Evolutionary conservation across 768 basidiomycete species (phyloP), one percentile per base, ranked within the genome.

Genomic region (Trametes cingulata): DNA sequence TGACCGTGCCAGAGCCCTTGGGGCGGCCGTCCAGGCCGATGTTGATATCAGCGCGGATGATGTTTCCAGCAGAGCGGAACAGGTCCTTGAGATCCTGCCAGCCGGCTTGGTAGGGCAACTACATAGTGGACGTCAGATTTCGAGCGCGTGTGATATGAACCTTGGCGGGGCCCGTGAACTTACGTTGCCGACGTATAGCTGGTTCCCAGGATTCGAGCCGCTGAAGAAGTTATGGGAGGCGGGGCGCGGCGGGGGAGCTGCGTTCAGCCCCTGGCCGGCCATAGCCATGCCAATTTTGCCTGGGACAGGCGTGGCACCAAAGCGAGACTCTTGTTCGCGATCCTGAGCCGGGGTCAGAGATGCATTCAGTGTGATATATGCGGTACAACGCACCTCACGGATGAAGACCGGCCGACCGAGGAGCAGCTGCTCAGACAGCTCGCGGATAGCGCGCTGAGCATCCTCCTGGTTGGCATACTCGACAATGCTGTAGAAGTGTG

Each of bases 31-130:
- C 94, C 20, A 87, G 86, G 60, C 91, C 93, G 58, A 96, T 90
- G 66, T 95, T 95, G 63, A 98, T 93, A 72, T 98, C 96, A 56
- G 96, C 94, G 46, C 96, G 87, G 64, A 98, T 86, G 66, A 99
- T 95, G 70, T 93, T 91, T 7, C 96, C 96, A 45, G 96, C 92
- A 27, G 92, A 85, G 56, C 96, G 87, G 87, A 98, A 98, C 27
- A 98, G 78, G 73, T 98, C 96, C 71, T 98, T 98, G 56, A 98
- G 77, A 72, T 98, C 96, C 72, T 99, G 96, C 96, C 96, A 99
- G 29, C 93, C 93, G n/a, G 94, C 95, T 76, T 95, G 93, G 71
- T 92, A 93, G 2, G 95, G 95, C 27, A 98, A 76, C 95, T 98
- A 64, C 6, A 55, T n/a, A 10, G 22, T 60, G 14, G 6, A 15